These are phyloP conservation scores for Chlamydomonas sphaeroides DNA, from an alignment of 139 green algal genomes.

Conservation along the genomic window DNA sequence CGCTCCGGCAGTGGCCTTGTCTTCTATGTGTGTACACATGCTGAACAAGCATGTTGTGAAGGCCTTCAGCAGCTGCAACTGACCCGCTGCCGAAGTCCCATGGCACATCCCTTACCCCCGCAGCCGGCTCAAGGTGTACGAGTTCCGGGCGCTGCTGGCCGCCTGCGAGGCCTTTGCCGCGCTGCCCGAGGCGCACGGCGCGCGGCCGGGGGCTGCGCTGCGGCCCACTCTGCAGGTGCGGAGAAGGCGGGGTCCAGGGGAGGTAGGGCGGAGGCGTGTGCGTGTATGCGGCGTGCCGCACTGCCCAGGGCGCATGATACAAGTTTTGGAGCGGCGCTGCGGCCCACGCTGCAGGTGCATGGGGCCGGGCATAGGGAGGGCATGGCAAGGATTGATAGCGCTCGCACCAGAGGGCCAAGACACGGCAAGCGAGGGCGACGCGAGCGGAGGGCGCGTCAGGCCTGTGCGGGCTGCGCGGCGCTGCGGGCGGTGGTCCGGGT, in stretches of 20 bases:
- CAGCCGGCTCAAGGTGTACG: conserved; percentile 67
- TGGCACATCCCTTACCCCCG: background rate
- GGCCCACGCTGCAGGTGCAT: conserved; percentile 62
- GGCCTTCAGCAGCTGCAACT: background rate
- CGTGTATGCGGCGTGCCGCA: no score
- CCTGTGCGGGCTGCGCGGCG: no score
- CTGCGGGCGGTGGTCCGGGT: no score
- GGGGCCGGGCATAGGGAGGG: background rate
- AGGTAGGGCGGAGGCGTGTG: background rate
- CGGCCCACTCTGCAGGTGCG: conserved; percentile 61
- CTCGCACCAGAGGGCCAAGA: no score
- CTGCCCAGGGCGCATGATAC: conserved; percentile 57
- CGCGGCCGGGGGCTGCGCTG: conserved; percentile 49
- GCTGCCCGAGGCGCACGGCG: conserved; percentile 58
- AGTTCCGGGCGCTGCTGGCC: conserved; percentile 60
- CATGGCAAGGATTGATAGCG: no score
- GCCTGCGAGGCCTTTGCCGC: conserved; percentile 51
- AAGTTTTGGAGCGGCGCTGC: conserved; percentile 50
- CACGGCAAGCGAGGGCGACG: no score
- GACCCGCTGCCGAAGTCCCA: background rate
- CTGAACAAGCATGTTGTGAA: no score
- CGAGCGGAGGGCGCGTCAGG: no score
- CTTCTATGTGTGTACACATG: no score
- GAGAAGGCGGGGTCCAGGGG: background rate
- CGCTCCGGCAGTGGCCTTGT: no score